phyloP scores from a whole-genome alignment of 352 stramenopile genomes.

The Phytophthora tentaculata region DNA sequence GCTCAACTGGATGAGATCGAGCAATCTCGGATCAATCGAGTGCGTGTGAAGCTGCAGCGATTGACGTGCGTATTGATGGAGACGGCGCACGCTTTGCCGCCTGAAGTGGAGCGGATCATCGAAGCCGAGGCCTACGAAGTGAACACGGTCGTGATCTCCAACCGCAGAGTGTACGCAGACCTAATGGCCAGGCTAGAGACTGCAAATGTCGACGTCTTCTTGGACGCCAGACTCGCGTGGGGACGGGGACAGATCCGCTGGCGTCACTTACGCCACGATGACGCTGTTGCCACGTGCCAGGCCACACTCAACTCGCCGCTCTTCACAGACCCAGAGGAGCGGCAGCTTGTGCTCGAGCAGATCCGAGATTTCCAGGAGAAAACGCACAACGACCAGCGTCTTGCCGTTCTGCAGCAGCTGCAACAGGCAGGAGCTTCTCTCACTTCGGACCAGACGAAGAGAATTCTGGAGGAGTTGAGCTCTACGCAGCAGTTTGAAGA shows the following conservation, averaged over 20 bases:
- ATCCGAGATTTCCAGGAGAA: slow-evolving; percentile 61
- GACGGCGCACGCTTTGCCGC: slow-evolving; percentile 62
- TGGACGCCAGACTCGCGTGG: slow-evolving; percentile 63
- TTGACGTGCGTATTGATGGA: slow-evolving; percentile 71
- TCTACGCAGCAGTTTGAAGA: slow-evolving; percentile 75
- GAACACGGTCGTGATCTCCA: slow-evolving; percentile 85
- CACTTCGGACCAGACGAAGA: slow-evolving; percentile 45
- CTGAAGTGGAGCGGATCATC: slow-evolving; percentile 78
- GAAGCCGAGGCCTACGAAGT: slow-evolving; percentile 78
- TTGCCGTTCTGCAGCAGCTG: slow-evolving; percentile 59
- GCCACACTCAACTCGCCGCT: slow-evolving; percentile 53
- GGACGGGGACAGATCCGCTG: slow-evolving; percentile 66
- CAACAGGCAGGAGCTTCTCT: slow-evolving; percentile 45
- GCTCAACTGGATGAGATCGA: slow-evolving; percentile 60
- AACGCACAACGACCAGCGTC: slow-evolving; percentile 57
- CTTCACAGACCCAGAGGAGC: slow-evolving; percentile 79
- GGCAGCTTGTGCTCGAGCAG: slow-evolving; percentile 54
- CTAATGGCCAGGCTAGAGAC: slow-evolving; percentile 71
- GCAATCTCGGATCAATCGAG: slow-evolving; percentile 45
- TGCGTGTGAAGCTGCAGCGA: slow-evolving; percentile 44
- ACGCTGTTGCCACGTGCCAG: slow-evolving; percentile 73
- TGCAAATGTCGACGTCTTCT: slow-evolving; percentile 71
- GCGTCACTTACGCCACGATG: slow-evolving; percentile 78
- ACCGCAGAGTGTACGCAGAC: slow-evolving; percentile 77
- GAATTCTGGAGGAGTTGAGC: slow-evolving; percentile 49